phyloP scores from a whole-genome alignment of 768 basidiomycete species.

The Gelatoporia subvermispora region DNA sequence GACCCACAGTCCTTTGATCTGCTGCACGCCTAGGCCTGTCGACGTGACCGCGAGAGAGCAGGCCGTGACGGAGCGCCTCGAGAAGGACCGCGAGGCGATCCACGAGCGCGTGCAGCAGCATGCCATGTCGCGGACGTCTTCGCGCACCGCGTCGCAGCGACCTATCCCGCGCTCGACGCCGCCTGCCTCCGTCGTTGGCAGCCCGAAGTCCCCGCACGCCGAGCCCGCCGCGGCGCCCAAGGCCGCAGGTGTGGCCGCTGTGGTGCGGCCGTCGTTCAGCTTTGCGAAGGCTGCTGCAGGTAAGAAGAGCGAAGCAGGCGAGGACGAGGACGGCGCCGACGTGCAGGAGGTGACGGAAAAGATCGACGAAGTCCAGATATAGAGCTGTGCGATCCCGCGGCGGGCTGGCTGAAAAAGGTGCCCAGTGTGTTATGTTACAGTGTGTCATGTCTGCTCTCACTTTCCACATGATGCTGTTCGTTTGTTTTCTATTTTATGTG shows the following conservation, averaged over 20 bases:
- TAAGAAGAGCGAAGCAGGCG: slow-evolving; percentile 33
- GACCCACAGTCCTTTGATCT: not conserved
- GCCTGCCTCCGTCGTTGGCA: slow-evolving; percentile 27
- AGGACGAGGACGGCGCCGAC: slow-evolving; percentile 16
- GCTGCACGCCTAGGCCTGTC: slow-evolving; percentile 59
- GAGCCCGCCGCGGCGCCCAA: slow-evolving; percentile 7
- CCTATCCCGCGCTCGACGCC: slow-evolving; percentile 17
- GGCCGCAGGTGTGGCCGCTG: slow-evolving; percentile 31
- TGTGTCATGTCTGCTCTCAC: too few relatives aligned
- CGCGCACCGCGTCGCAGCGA: slow-evolving; percentile 28
- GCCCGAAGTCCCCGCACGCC: slow-evolving; percentile 22
- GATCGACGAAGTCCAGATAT: slow-evolving; percentile 33
- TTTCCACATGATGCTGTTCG: not conserved
- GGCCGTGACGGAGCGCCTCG: slow-evolving; percentile 65
- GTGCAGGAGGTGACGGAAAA: slow-evolving; percentile 25
- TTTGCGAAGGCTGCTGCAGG: slow-evolving; percentile 72
- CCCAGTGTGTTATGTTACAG: too few relatives aligned
- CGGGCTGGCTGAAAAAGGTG: not conserved
- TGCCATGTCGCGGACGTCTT: slow-evolving; percentile 42
- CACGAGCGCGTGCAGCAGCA: slow-evolving; percentile 32
- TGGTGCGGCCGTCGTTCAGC: slow-evolving; percentile 68
- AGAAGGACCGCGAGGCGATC: slow-evolving; percentile 50
- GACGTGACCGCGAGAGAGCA: slow-evolving; percentile 77
- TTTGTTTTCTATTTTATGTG: not conserved
- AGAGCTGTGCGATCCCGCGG: slow-evolving; percentile 6